These are phyloP conservation scores for Penicillium verrucosum DNA, from an alignment of 2,329 filamentous ascomycete species.

Conservation along the genomic window DNA sequence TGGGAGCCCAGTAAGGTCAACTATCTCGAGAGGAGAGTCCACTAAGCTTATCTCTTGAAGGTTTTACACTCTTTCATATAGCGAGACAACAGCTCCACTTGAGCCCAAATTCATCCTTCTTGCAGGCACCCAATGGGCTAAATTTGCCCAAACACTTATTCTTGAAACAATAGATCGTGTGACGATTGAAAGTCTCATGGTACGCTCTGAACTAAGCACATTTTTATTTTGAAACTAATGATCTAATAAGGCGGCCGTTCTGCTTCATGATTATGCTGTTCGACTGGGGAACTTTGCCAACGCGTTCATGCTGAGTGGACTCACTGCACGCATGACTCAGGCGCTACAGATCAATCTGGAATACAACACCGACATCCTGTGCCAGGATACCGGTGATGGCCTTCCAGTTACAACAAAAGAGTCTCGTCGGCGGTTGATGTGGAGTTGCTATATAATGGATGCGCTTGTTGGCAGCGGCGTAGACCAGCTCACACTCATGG, in stretches of 20 bases:
- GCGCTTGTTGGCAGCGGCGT: conserved; percentile 30
- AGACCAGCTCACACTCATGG: conserved; percentile 30
- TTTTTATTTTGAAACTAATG: background rate
- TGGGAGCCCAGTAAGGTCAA: conserved; percentile 20
- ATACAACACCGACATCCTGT: conserved; percentile 31
- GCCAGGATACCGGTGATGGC: conserved; percentile 17
- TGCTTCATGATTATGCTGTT: conserved; percentile 33
- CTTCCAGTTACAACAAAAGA: conserved; percentile 26
- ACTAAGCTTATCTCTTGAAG: background rate
- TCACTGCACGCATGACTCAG: conserved; percentile 31
- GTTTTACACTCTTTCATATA: conserved; percentile 18
- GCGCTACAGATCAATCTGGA: conserved; percentile 33
- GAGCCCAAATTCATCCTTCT: conserved; percentile 12
- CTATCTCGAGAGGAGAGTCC: too few relatives aligned
- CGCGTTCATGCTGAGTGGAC: conserved; percentile 32
- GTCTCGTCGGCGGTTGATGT: conserved; percentile 30
- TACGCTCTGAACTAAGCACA: background rate
- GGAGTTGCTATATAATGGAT: conserved; percentile 33
- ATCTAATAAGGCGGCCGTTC: conserved; percentile 18
- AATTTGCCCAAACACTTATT: conserved; percentile 17
- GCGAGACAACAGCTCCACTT: conserved; percentile 13
- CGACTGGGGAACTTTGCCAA: conserved; percentile 32
- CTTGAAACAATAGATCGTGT: conserved; percentile 19
- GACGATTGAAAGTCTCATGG: conserved; percentile 25
- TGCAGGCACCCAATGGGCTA: conserved; percentile 21